Evolutionary conservation across 2,329 filamentous ascomycete genomes (phyloP).

Genomic region (Exophiala bonariae): DNA sequence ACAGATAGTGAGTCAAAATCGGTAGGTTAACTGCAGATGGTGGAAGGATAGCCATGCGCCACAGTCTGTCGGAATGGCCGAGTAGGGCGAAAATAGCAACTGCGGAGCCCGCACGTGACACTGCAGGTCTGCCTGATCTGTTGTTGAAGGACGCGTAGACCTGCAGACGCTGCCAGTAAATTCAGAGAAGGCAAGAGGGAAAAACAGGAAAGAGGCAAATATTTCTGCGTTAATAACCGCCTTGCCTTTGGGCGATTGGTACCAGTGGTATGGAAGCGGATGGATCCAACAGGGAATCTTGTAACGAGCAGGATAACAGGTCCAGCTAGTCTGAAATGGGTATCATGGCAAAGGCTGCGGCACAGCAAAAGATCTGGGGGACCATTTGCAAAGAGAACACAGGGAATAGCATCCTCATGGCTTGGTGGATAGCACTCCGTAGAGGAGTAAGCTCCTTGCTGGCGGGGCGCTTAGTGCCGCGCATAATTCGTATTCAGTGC

Average conservation of each 20-base stretch:
- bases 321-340: no score
- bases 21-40: not conserved
- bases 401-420: no score
- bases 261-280: conserved; percentile 5
- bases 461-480: conserved; percentile 17
- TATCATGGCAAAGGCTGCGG: no score
- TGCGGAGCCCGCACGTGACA: conserved; percentile 15
- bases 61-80: conserved; percentile 19
- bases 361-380: no score
- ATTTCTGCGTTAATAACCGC: conserved; percentile 17
- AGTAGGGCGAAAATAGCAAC: conserved; percentile 15
- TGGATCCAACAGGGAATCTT: conserved; percentile 6
- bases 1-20: not conserved
- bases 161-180: conserved; percentile 1
- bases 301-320: conserved; percentile 8
- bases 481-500: conserved; percentile 19
- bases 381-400: no score
- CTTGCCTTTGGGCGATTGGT: conserved; percentile 7
- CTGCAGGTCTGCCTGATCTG: not conserved
- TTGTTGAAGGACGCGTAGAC: conserved; percentile 9
- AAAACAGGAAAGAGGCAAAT: conserved; percentile 11
- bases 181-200: conserved; percentile 1
- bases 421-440: not conserved
- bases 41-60: conserved; percentile 14
- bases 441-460: not conserved